Evolutionary conservation across 202 grass and related monocot genomes (phyloP).

Genomic region (Musa balbisiana): DNA sequence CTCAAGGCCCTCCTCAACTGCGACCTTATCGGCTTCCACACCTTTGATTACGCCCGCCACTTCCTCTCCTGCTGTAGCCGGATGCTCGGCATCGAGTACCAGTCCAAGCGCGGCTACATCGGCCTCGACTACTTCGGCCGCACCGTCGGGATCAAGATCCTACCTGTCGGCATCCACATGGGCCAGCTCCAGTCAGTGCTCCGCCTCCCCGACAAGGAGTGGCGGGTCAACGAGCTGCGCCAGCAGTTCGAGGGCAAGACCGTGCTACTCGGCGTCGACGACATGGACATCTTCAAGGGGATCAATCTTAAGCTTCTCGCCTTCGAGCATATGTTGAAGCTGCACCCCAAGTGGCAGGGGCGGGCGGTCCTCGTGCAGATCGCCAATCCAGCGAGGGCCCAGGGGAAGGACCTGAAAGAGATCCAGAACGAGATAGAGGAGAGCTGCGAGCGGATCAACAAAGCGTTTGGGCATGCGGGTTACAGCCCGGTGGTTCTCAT

Average conservation of each 20-base stretch:
- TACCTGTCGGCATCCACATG: conserved; percentile 65
- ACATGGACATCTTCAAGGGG: conserved; percentile 64
- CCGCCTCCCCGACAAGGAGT: conserved; percentile 42
- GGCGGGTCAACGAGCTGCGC: conserved; percentile 32
- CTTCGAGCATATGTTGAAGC: conserved; percentile 50
- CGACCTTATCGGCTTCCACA: conserved; percentile 66
- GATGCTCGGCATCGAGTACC: conserved; percentile 69
- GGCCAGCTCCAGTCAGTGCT: conserved; percentile 47
- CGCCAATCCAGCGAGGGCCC: conserved; percentile 36
- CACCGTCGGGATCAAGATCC: conserved; percentile 64
- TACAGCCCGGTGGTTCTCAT: conserved; percentile 41
- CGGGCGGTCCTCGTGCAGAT: conserved; percentile 50
- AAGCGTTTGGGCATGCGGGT: conserved; percentile 27
- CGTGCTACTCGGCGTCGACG: conserved; percentile 47
- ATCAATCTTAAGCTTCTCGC: conserved; percentile 48
- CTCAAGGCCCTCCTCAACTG: conserved; percentile 68
- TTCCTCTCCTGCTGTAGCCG: conserved; percentile 72
- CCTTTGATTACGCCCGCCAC: conserved; percentile 63
- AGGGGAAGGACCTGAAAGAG: conserved; percentile 37
- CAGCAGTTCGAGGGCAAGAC: conserved; percentile 49
- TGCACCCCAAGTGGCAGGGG: conserved; percentile 47
- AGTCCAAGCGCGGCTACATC: conserved; percentile 70
- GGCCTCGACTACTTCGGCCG: conserved; percentile 64
- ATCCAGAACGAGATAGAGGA: conserved; percentile 31
- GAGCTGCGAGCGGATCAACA: conserved; percentile 35